Evolutionary conservation across 352 stramenopile species (phyloP), one percentile per base, ranked within the genome.

Genomic region (Globisporangium irregulare): DNA sequence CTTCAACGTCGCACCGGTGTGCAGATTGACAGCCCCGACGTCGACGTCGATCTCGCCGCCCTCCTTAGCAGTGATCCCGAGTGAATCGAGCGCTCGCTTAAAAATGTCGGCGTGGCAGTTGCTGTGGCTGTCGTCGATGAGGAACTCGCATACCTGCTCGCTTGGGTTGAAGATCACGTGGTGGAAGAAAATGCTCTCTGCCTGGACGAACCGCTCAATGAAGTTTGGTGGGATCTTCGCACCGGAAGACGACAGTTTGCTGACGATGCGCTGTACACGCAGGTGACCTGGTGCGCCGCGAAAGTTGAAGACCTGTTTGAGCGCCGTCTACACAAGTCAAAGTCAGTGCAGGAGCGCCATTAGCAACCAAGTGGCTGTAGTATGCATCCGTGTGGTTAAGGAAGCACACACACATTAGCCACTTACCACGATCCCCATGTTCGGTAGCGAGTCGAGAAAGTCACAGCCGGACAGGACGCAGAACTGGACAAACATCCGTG

Each of bases 401-500:
- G 22, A 24, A 24, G 22, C 29, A 32, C 29, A 32, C 29, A 32
- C 29, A 32, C 29, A 32, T 32, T 32, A 32, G 4, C 14, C 14
- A 61, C 81, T 65, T 86, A 93, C 86, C 29, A 87, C 79, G 68
- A 91, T 76, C 12, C 86, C 84, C 58, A 92, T 82, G 61, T 91
- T 89, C n/a, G 83, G 86, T 25, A 93, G 72, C 32, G 83, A 92
- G 60, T 90, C 81, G 32, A 93, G 73, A 64, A 92, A 93, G 50
- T 93, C 86, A 24, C 84, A 93, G 27, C 86, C 86, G 36, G 86
- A 80, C 15, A 93, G 59, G 7, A 87, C 77, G 61, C 86, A 93
- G 36, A 85, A 81, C 72, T 93, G 86, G n/a, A 93, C 81, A 69
- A 93, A 89, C 84, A 92, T 92, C 18, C 86, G 80, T 7, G 79